Evolutionary conservation across 2,329 filamentous ascomycete species (phyloP).

Genomic region (Fusarium anguioides): DNA sequence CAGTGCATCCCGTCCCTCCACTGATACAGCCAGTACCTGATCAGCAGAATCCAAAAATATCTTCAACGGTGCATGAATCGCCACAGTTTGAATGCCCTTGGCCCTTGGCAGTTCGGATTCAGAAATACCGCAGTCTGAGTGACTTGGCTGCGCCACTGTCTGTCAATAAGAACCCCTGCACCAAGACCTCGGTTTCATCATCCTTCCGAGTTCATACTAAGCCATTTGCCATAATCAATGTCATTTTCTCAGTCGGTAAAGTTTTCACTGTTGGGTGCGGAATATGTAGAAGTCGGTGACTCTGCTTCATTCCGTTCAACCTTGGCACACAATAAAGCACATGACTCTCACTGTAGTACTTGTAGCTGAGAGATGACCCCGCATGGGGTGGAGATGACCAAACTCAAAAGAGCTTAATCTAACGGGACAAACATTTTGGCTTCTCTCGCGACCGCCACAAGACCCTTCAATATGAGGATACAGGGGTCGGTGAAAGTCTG

Average conservation of each 20-base stretch:
- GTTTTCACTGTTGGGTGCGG: background rate
- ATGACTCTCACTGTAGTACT: background rate
- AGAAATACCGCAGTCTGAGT: constrained; percentile 23
- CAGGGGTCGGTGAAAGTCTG: background rate
- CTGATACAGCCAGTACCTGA: constrained; percentile 13
- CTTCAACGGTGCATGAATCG: constrained; percentile 2
- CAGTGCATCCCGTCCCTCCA: constrained; percentile 17
- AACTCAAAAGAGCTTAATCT: constrained; percentile 28
- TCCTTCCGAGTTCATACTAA: background rate
- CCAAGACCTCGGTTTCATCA: constrained; percentile 16
- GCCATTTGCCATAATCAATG: constrained; percentile 12
- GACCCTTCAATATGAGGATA: background rate
- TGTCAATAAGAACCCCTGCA: constrained; percentile 1
- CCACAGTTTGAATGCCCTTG: constrained; percentile 9
- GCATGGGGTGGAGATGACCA: background rate
- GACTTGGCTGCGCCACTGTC: constrained; percentile 28
- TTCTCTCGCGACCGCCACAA: constrained; percentile 11
- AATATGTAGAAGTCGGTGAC: background rate
- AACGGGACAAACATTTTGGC: constrained; percentile 2
- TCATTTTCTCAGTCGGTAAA: background rate
- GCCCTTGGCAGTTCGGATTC: background rate
- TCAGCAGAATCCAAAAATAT: constrained; percentile 37
- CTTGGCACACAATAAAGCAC: background rate
- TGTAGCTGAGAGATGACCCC: constrained; percentile 9
- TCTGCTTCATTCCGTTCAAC: background rate